phyloP scores from a whole-genome alignment of 345 rosid species.

The Populus davidiana region DNA sequence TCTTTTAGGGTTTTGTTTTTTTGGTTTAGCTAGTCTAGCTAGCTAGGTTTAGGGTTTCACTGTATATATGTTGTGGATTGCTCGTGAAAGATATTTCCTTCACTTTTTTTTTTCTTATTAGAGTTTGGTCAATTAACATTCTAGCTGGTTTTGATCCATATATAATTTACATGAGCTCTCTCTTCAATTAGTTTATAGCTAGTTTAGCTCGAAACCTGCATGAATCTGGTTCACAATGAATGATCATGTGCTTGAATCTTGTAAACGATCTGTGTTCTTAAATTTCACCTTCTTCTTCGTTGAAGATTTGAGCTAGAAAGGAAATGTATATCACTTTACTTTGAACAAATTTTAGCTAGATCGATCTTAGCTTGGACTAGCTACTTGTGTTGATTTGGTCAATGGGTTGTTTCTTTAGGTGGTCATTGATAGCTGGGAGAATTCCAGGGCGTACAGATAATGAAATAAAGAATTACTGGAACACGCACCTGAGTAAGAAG shows the following conservation, averaged over 20 bases:
- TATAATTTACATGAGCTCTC: not conserved
- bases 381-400: not conserved
- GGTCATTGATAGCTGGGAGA: conserved; percentile 89
- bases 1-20: not conserved
- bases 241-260: not conserved
- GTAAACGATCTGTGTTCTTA: not conserved
- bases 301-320: not conserved
- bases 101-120: not conserved
- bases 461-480: conserved; percentile 93
- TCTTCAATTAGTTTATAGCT: not conserved
- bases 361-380: not conserved
- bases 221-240: not conserved
- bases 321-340: not conserved
- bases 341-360: not conserved
- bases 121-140: not conserved
- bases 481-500: conserved; percentile 77
- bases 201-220: too few relatives aligned
- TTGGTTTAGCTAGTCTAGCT: not conserved
- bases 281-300: not conserved
- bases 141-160: not conserved
- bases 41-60: conserved; percentile 13
- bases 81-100: too few relatives aligned
- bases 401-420: conserved; percentile 29
- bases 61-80: not conserved
- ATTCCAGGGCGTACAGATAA: conserved; percentile 88